Evolutionary conservation across 257 asterid species (phyloP).

Genomic region (Anisodus acutangulus): DNA sequence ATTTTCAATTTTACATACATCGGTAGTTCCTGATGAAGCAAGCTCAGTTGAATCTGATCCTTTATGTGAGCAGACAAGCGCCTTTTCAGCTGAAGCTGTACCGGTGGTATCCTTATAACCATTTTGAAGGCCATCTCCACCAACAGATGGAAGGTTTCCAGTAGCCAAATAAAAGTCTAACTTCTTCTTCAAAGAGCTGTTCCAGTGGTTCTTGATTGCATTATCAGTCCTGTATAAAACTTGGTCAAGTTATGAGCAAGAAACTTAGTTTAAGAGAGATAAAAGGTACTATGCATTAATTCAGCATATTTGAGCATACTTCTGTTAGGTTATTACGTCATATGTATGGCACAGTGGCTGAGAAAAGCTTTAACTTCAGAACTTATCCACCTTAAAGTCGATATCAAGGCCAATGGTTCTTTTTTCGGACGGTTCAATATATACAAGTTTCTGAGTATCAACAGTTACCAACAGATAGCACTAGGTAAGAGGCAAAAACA

Average conservation of each 20-base stretch:
- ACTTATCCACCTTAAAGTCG: background rate
- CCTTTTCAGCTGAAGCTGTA: slow-evolving; percentile 43
- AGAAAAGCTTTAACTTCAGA: background rate
- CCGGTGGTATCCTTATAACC: slow-evolving; percentile 49
- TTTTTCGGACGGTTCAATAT: background rate
- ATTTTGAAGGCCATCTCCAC: slow-evolving; percentile 52
- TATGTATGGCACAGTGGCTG: background rate
- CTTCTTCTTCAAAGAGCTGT: slow-evolving; percentile 94
- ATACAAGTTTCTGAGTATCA: background rate
- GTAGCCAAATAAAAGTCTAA: slow-evolving; percentile 81
- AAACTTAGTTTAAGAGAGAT: background rate
- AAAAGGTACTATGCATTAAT: background rate
- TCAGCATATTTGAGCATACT: background rate
- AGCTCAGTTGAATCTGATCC: slow-evolving; percentile 46
- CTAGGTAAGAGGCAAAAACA: background rate
- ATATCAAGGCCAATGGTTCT: background rate
- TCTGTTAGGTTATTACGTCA: background rate
- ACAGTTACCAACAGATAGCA: background rate
- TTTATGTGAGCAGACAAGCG: slow-evolving; percentile 43
- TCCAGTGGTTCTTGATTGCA: slow-evolving; percentile 99
- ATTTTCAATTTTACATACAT: slow-evolving; percentile 45
- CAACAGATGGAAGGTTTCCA: slow-evolving; percentile 79
- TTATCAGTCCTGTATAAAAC: slow-evolving; percentile 81
- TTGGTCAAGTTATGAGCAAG: background rate
- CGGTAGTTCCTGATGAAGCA: slow-evolving; percentile 53